A percentile compares a stretch with the other conserved stretches of the same genome.
Evolutionary conservation across 2,329 filamentous ascomycete species (phyloP).

Genomic region (Kalmusia sp.): DNA sequence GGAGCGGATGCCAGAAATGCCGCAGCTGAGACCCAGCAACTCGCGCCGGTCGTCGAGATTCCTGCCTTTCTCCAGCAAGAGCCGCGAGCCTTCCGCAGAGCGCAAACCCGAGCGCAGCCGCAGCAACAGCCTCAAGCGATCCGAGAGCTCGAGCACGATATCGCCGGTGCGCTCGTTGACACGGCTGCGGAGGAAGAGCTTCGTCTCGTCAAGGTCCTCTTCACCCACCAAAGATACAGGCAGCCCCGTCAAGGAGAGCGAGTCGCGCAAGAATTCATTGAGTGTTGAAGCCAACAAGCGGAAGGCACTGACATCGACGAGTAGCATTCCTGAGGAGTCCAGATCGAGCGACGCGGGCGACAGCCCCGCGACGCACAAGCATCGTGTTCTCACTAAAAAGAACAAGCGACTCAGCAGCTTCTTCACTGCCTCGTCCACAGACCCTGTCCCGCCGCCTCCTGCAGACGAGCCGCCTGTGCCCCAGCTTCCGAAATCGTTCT

Average conservation of each 20-base stretch:
- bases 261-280: slow-evolving; percentile 23
- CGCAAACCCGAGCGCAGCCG: slow-evolving; percentile 37
- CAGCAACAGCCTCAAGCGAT: slow-evolving; percentile 31
- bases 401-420: slow-evolving; percentile 44
- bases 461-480: slow-evolving; percentile 45
- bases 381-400: slow-evolving; percentile 41
- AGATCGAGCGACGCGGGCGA: slow-evolving; percentile 24
- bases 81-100: slow-evolving; percentile 40
- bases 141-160: slow-evolving; percentile 26
- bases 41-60: slow-evolving; percentile 46
- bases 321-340: slow-evolving; percentile 41
- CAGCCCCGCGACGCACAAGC: slow-evolving; percentile 23
- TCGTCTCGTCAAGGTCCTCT: slow-evolving; percentile 34
- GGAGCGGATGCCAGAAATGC: slow-evolving; percentile 37
- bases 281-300: slow-evolving; percentile 31
- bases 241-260: slow-evolving; percentile 14
- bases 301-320: slow-evolving; percentile 27
- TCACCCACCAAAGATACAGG: slow-evolving; percentile 29
- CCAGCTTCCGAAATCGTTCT: slow-evolving; percentile 57
- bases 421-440: slow-evolving; percentile 30
- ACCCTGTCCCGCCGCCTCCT: slow-evolving; percentile 3
- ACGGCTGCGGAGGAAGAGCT: slow-evolving; percentile 46
- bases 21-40: slow-evolving; percentile 38
- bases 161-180: slow-evolving; percentile 43
- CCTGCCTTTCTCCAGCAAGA: slow-evolving; percentile 42